These are phyloP conservation scores for Saturnispora halmiae DNA, from an alignment of 805 yeast genomes.

Conservation along the genomic window DNA sequence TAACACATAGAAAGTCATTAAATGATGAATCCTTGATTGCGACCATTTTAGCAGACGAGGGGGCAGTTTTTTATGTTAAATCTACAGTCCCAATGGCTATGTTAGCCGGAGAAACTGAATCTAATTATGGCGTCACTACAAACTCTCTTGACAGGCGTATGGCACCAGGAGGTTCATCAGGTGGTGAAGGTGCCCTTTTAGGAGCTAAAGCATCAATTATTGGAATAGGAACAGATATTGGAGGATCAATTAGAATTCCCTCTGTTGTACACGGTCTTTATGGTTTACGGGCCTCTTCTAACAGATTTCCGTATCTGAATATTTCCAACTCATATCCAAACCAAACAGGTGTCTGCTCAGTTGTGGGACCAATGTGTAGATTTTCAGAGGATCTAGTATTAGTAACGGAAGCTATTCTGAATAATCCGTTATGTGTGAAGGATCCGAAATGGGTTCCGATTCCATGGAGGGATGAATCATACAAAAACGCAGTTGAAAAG, in stretches of 20 bases:
- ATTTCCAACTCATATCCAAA: constrained; percentile 27
- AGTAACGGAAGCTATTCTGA: constrained; percentile 32
- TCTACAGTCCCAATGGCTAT: constrained; percentile 38
- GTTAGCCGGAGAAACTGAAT: constrained; percentile 33
- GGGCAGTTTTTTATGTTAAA: constrained; percentile 37
- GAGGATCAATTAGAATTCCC: constrained; percentile 32
- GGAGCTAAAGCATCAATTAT: constrained; percentile 27
- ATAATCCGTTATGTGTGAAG: constrained; percentile 35
- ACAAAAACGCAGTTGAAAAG: constrained; percentile 7
- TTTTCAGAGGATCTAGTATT: constrained; percentile 28
- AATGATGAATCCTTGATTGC: constrained; percentile 25
- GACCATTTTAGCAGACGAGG: constrained; percentile 28
- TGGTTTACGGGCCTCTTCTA: constrained; percentile 29
- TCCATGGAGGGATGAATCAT: constrained; percentile 34
- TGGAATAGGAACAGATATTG: constrained; percentile 35
- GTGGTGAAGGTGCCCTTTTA: constrained; percentile 36
- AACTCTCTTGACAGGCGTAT: constrained; percentile 32
- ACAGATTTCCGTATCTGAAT: constrained; percentile 29
- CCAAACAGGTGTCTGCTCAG: constrained; percentile 28
- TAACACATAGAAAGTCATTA: constrained; percentile 25
- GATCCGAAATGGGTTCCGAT: constrained; percentile 46
- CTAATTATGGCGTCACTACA: constrained; percentile 32
- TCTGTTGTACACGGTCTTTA: constrained; percentile 26
- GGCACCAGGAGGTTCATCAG: constrained; percentile 37
- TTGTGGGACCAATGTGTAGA: constrained; percentile 30